These are phyloP conservation scores for Calonectria hawksworthii DNA, from an alignment of 2,329 filamentous ascomycete species.

Conservation along the genomic window DNA sequence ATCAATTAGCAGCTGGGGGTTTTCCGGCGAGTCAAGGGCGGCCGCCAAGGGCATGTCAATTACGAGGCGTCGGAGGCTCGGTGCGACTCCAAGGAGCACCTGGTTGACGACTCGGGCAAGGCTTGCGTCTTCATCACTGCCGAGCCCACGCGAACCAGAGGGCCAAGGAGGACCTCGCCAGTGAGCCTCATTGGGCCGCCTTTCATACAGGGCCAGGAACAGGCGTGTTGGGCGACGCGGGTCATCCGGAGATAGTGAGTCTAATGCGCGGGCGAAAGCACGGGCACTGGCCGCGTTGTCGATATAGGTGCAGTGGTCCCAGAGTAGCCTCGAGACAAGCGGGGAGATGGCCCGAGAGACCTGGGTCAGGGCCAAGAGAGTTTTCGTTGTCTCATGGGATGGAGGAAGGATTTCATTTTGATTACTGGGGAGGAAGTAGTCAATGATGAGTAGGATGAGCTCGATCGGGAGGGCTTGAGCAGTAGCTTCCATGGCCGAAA, in stretches of 20 bases:
- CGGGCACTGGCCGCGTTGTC: constrained; percentile 3
- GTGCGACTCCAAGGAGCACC: constrained; percentile 5
- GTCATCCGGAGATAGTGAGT: constrained; percentile 16
- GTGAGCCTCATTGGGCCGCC: background rate
- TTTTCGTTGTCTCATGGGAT: constrained; percentile 19
- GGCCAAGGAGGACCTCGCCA: constrained; percentile 12
- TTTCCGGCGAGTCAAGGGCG: constrained; percentile 2
- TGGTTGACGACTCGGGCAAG: constrained; percentile 1
- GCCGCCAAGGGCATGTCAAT: constrained; percentile 21
- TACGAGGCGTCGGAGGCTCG: constrained; percentile 16
- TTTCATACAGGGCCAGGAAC: constrained; percentile 16
- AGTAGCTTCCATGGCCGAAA: constrained; percentile 2
- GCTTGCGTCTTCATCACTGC: background rate
- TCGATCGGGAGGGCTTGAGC: background rate
- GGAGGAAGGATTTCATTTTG: constrained; percentile 20
- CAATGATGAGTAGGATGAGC: constrained; percentile 9
- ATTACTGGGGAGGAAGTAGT: constrained; percentile 17
- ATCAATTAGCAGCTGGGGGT: background rate
- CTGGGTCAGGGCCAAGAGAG: constrained; percentile 19
- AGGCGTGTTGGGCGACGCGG: constrained; percentile 13
- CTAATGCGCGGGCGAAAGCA: constrained; percentile 10
- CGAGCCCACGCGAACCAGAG: background rate
- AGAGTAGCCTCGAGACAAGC: constrained; percentile 18
- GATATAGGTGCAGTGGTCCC: constrained; percentile 19
- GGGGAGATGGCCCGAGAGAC: constrained; percentile 17